Evolutionary conservation across 108 stramenopile genomes (phyloP).

Genomic region (Cylindrotheca fusiformis): DNA sequence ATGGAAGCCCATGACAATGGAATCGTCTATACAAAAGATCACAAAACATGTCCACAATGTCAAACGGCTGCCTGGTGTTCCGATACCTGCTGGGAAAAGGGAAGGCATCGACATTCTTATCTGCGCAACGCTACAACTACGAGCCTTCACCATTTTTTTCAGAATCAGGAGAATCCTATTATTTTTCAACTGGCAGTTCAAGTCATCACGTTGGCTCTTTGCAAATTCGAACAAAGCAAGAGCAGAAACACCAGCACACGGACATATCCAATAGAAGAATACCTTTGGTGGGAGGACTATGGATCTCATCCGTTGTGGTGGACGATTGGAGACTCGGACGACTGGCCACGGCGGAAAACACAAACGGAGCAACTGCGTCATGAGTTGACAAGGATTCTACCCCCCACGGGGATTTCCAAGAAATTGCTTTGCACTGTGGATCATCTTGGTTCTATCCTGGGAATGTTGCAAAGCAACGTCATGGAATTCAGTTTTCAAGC

Average conservation of each 20-base stretch:
- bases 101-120: neutral
- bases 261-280: neutral
- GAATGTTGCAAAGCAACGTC: conserved; percentile 35
- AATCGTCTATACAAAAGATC: neutral
- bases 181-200: neutral
- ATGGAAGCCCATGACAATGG: neutral
- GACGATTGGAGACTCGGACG: conserved; percentile 8
- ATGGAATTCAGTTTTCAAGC: conserved; percentile 26
- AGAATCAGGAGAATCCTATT: neutral
- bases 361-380: neutral
- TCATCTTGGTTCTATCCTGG: conserved; percentile 15
- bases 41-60: neutral
- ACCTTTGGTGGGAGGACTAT: conserved; percentile 22
- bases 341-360: neutral
- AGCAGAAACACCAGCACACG: neutral
- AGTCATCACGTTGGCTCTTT: neutral
- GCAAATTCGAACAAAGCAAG: neutral
- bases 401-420: neutral
- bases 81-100: neutral
- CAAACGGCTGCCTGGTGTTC: neutral
- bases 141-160: neutral
- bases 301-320: conserved; percentile 28
- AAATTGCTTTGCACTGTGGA: conserved; percentile 4
- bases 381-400: neutral
- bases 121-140: neutral